phyloP scores from a whole-genome alignment of 2,329 filamentous ascomycete genomes.

The Hypoxylon rubiginosum region DNA sequence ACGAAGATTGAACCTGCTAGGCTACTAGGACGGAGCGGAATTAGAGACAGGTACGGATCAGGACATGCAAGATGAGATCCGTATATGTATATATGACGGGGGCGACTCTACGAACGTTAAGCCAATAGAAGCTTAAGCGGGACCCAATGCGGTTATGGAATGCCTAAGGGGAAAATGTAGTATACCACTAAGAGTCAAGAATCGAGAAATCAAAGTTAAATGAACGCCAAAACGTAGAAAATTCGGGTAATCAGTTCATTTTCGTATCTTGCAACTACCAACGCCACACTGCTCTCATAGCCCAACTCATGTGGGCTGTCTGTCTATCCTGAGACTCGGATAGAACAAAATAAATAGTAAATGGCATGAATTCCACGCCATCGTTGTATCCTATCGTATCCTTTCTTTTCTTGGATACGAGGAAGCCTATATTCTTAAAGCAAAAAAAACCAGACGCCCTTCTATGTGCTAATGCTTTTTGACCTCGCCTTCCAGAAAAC shows the following conservation, averaged over 20 bases:
- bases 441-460: constrained; percentile 25
- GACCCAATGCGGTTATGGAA: neutral
- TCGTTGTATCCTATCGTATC: neutral
- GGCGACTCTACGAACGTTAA: neutral
- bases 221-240: neutral
- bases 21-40: neutral
- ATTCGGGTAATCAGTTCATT: constrained; percentile 12
- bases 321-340: constrained; percentile 31
- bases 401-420: constrained; percentile 8
- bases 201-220: neutral
- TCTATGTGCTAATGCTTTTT: constrained; percentile 41
- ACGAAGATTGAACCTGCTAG: constrained; percentile 65
- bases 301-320: constrained; percentile 18
- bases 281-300: constrained; percentile 8
- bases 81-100: constrained; percentile 28
- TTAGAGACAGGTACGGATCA: constrained; percentile 6
- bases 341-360: neutral
- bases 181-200: constrained; percentile 7
- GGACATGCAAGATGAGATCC: neutral
- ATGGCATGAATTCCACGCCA: neutral
- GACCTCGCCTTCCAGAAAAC: constrained; percentile 35
- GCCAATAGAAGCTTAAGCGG: neutral
- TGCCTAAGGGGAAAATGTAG: neutral
- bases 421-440: constrained; percentile 9
- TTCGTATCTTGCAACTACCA: constrained; percentile 17